Base-by-base conservation (phyloP, 495 filamentous ascomycete genomes). In the Viridothelium virens region DNA sequence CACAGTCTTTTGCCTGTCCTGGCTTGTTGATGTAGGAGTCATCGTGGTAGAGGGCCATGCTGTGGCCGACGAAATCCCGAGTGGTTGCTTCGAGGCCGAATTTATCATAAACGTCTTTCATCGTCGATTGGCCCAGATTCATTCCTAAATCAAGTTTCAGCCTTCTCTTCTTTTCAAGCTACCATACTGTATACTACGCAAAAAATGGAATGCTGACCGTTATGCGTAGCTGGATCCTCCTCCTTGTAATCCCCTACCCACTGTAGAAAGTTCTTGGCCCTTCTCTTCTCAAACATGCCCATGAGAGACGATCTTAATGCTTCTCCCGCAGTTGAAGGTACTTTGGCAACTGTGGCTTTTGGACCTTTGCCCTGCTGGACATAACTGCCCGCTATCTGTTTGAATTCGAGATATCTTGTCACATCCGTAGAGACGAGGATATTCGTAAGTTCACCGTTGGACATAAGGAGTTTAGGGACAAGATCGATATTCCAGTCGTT, bases 401-500 rank as follows among this genome's bases (percentile, higher is more conserved):
- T 93, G 82, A 99, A 97, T 73, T 97, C 94, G 66, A 97, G 89
- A 79, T 97, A 98, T 76, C 91, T 81, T 67, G 94, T 98, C 65
- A 98, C 94, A 74, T 97, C 92, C 74, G 94, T 97, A 39, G 91
- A 95, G 62, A 96, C 91, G 71, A 97, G 83, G 76, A 96, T 96
- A 77, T 97, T 97, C 68, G 94, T 99, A 76, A 99, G 83, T 80
- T 99, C 92, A 74, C 94, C 94, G 72, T 96, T 96, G 25, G 94
- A 90, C 92, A 99, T 97, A 74, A 99, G 82, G 63, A 99, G 85
- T 83, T 99, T 99, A 67, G 94, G 93, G 56, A 97, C 91, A 70
- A 99, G 83, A 74, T 97, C 95, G 77, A 99, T 93, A 81, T 97
- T 97, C 94, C 94, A 99, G 84, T 99, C 94, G 81, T 99, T 97